Conservation (phyloP, 495 filamentous ascomycete genomes). For the Aspergillus asperescens region DNA sequence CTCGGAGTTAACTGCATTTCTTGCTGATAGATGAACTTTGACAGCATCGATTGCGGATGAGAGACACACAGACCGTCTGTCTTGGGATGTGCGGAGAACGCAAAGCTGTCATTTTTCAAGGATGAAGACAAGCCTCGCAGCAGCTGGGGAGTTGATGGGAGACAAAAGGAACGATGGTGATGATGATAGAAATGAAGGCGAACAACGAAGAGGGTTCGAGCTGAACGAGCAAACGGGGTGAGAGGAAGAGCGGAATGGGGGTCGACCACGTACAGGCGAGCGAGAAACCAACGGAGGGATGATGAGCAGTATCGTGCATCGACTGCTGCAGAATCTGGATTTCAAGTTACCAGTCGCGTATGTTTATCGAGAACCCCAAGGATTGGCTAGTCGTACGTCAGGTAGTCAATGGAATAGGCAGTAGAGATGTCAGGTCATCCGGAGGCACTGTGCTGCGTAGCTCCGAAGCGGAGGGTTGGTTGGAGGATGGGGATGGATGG, state of each 20-base stretch:
- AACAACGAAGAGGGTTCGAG: background rate
- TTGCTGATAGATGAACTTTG: background rate
- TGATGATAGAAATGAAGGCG: background rate
- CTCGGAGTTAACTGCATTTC: conserved; percentile 10
- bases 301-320: conserved; percentile 17
- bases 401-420: no score
- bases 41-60: background rate
- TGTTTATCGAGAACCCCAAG: conserved; percentile 13
- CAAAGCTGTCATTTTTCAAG: background rate
- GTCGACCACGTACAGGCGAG: background rate
- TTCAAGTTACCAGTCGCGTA: conserved; percentile 16
- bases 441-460: no score
- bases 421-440: no score
- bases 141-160: background rate
- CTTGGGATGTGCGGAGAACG: background rate
- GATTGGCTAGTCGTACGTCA: conserved; percentile 12
- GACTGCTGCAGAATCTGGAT: conserved; percentile 17
- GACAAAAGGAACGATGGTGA: background rate
- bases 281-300: background rate
- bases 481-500: no score
- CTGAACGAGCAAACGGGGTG: background rate
- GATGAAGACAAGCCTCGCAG: background rate
- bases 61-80: background rate
- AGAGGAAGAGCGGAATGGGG: background rate
- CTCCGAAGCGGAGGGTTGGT: no score